These are phyloP conservation scores for Diplogelasinospora grovesii DNA, from an alignment of 495 filamentous ascomycete species.

Conservation along the genomic window DNA sequence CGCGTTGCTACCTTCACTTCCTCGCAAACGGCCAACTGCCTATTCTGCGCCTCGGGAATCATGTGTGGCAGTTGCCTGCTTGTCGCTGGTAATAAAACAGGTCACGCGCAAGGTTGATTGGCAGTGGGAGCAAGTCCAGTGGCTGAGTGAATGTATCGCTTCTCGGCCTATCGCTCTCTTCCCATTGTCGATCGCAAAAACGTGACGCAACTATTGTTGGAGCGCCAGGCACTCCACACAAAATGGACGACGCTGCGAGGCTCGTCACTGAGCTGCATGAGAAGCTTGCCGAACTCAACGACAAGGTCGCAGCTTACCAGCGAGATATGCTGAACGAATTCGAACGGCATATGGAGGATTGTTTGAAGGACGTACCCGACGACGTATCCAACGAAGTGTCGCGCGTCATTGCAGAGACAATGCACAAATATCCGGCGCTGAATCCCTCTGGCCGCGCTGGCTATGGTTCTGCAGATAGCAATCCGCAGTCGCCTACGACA, in stretches of 20 bases:
- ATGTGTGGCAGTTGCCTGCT: constrained; percentile 15
- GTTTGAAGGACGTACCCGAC: constrained; percentile 37
- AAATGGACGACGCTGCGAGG: constrained; percentile 43
- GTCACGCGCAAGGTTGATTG: constrained; percentile 26
- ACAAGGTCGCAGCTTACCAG: constrained; percentile 43
- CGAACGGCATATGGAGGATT: constrained; percentile 37
- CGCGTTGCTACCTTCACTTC: too few relatives aligned
- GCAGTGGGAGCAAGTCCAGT: too few relatives aligned
- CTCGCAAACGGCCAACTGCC: too few relatives aligned
- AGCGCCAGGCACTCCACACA: constrained; percentile 2
- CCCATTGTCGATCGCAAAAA: background rate
- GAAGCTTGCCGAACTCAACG: constrained; percentile 46
- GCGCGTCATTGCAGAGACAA: constrained; percentile 36
- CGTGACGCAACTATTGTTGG: too few relatives aligned
- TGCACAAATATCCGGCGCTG: constrained; percentile 35
- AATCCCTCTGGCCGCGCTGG: constrained; percentile 13
- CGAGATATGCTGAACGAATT: constrained; percentile 45
- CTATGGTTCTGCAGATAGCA: too few relatives aligned
- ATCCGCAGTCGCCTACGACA: too few relatives aligned
- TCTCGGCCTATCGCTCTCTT: background rate
- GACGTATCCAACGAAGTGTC: constrained; percentile 39
- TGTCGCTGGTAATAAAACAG: constrained; percentile 9
- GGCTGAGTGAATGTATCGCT: constrained; percentile 8
- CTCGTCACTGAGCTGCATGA: constrained; percentile 42
- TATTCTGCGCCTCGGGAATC: too few relatives aligned